Evolutionary conservation across 345 rosid species (phyloP), one percentile per base, ranked within the genome.

Genomic region (Mallotus nudiflorus): DNA sequence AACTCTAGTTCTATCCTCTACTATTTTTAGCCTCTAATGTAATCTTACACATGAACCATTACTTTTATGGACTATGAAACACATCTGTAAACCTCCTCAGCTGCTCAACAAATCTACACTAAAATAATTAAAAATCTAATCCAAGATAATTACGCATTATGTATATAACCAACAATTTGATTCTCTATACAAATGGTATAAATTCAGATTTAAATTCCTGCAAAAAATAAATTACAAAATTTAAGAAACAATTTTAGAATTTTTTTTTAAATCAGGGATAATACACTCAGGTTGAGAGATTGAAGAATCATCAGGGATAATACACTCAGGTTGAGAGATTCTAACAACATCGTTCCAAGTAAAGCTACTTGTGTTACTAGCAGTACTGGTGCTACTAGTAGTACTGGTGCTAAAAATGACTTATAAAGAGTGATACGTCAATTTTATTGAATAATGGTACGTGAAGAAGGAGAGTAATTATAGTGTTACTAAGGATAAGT

Each of bases 331-430:
- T 9, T 42, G 83, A 67, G 88, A 86, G 62, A 66, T 73, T 69
- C 68, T 71, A 58, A 73, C 51, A 64, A 84, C 90, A 77, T 91
- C 89, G 78, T 88, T 85, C 97, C 96, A 93, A 9, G 92, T 82
- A 87, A 91, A 89, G 68, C 73, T n/a, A 48, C 64, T 39, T 3
- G 8, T 46, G 52, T 68, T 52, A 25, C 74, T 12, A 39, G 28
- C 16, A 5, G n/a, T n/a, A 2, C 25, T 42, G 40, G 27, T n/a
- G n/a, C n/a, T n/a, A n/a, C n/a, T n/a, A n/a, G n/a, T n/a, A n/a
- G n/a, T n/a, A n/a, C n/a, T n/a, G n/a, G n/a, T 44, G 20, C 42
- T 20, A 35, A 55, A 56, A 29, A 45, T n/a, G 18, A 46, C 59
- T 3, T 42, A 9, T 5, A 48, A 2, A 24, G 67, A 40, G 68